These are phyloP conservation scores for Amanita inopinata DNA, from an alignment of 768 basidiomycete genomes.

Conservation along the genomic window DNA sequence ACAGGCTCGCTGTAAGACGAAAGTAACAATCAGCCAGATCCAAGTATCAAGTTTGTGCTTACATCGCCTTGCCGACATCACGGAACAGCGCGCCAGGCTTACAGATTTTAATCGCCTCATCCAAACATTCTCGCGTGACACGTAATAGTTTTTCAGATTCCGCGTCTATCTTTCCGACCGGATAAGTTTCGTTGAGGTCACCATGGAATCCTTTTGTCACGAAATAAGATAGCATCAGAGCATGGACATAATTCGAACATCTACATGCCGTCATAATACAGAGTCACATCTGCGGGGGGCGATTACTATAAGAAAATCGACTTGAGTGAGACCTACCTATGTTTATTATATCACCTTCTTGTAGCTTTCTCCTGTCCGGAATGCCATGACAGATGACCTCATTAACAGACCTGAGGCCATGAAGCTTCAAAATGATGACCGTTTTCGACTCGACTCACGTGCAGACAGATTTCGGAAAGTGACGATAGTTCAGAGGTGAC, in stretches of 20 bases:
- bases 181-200: slow-evolving; percentile 90
- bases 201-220: slow-evolving; percentile 78
- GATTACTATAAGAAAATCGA: slow-evolving; percentile 8
- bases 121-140: slow-evolving; percentile 73
- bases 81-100: slow-evolving; percentile 89
- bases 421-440: background rate
- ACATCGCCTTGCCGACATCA: slow-evolving; percentile 84
- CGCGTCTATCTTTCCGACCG: slow-evolving; percentile 78
- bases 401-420: slow-evolving; percentile 63
- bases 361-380: slow-evolving; percentile 74
- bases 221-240: slow-evolving; percentile 3
- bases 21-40: background rate
- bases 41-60: slow-evolving; percentile 19
- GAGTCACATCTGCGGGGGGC: slow-evolving; percentile 50
- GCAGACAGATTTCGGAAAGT: slow-evolving; percentile 95
- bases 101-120: slow-evolving; percentile 86
- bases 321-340: slow-evolving; percentile 45
- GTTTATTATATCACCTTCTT: slow-evolving; percentile 95
- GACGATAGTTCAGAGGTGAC: slow-evolving; percentile 84
- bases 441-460: slow-evolving; percentile 37
- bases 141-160: slow-evolving; percentile 76
- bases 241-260: background rate
- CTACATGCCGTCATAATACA: slow-evolving; percentile 65
- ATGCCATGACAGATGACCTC: slow-evolving; percentile 98
- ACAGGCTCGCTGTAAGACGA: slow-evolving; percentile 59